Conservation (phyloP, 179 eudicot genomes). For the Camellia oleifera region DNA sequence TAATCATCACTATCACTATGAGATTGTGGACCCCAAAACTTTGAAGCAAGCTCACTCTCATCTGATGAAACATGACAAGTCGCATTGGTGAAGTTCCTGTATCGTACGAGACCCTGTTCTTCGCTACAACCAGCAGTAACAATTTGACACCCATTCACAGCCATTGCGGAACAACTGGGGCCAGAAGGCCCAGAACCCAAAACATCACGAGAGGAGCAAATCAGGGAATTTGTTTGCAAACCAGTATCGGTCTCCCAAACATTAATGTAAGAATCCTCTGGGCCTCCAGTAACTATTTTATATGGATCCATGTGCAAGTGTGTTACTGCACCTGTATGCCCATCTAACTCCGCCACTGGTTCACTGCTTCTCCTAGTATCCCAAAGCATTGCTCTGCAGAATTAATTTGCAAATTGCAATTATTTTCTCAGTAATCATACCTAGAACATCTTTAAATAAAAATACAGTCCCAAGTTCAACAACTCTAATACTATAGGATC, state of each 20-base stretch:
- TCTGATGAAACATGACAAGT: conserved; percentile 31
- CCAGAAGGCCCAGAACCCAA: background rate
- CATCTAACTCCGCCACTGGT: conserved; percentile 44
- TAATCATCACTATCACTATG: conserved; percentile 34
- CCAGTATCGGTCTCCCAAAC: conserved; percentile 60
- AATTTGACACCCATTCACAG: conserved; percentile 52
- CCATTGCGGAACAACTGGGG: conserved; percentile 55
- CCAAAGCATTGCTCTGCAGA: conserved; percentile 64
- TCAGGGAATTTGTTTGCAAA: conserved; percentile 35
- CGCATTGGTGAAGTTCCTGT: conserved; percentile 56
- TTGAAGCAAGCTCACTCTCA: conserved; percentile 33
- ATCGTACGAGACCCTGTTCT: conserved; percentile 29
- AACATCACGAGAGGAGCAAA: conserved; percentile 22
- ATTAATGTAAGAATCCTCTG: conserved; percentile 30
- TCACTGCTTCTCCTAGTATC: conserved; percentile 52
- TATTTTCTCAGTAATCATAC: background rate
- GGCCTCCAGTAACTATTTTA: conserved; percentile 62
- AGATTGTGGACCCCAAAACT: conserved; percentile 49
- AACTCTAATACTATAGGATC: background rate
- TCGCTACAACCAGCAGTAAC: conserved; percentile 41
- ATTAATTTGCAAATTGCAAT: background rate
- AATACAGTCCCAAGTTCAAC: background rate
- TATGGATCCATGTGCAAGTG: conserved; percentile 57
- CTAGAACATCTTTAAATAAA: background rate
- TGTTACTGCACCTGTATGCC: conserved; percentile 56